A percentile compares a stretch with the other conserved stretches of the same genome.
These are phyloP conservation scores for Erigeron canadensis DNA, from an alignment of 129 eudicot genomes.

Conservation along the genomic window DNA sequence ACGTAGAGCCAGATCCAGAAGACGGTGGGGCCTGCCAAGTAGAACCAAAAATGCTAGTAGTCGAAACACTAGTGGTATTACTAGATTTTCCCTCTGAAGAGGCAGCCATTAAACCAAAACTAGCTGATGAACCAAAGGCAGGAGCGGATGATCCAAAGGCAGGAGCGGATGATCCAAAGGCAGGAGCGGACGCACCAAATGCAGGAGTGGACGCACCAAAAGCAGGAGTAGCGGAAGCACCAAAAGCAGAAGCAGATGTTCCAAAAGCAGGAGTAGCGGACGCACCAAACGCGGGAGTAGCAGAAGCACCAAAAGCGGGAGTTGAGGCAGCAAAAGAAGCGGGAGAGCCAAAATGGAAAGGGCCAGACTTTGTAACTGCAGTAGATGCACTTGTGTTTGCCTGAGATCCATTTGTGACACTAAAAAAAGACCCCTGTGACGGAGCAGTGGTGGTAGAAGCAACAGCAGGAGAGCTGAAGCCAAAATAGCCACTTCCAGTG, in stretches of 20 bases:
- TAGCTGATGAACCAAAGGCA: slow-evolving; percentile 20
- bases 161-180: neutral
- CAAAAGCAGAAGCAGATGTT: too few relatives aligned
- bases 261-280: too few relatives aligned
- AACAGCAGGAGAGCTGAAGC: slow-evolving; percentile 20
- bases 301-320: too few relatives aligned
- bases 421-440: slow-evolving; percentile 42
- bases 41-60: slow-evolving; percentile 45
- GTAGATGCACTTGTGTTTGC: slow-evolving; percentile 37
- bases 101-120: slow-evolving; percentile 38
- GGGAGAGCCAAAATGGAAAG: slow-evolving; percentile 39
- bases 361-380: slow-evolving; percentile 29
- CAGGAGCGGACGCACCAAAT: slow-evolving; percentile 31
- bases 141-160: slow-evolving; percentile 35
- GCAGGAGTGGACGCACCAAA: neutral
- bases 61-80: slow-evolving; percentile 29
- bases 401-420: slow-evolving; percentile 33
- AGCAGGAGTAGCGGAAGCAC: too few relatives aligned
- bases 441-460: slow-evolving; percentile 35
- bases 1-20: slow-evolving; percentile 39
- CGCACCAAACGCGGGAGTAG: too few relatives aligned
- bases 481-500: slow-evolving; percentile 15
- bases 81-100: slow-evolving; percentile 33
- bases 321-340: too few relatives aligned
- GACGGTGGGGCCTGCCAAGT: slow-evolving; percentile 30